A percentile compares a stretch with the other conserved stretches of the same genome.
phyloP scores from a whole-genome alignment of 116 monocot species.

The Posidonia oceanica region DNA sequence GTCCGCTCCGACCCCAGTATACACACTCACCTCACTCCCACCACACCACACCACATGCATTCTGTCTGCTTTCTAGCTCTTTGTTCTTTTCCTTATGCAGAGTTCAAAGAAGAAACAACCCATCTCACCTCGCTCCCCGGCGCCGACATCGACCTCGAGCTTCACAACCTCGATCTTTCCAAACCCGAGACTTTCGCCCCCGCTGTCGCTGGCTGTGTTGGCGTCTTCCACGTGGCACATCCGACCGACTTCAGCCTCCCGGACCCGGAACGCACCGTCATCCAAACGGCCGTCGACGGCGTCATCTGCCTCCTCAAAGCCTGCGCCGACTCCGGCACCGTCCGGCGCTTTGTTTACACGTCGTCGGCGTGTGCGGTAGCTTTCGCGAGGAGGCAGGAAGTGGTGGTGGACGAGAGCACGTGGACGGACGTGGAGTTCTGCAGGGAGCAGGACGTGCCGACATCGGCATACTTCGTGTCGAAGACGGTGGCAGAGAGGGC shows the following conservation, averaged over 20 bases:
- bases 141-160: too few species aligned
- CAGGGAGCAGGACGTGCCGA: neutral
- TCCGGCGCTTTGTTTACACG: neutral
- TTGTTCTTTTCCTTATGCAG: too few species aligned
- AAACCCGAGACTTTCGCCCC: too few species aligned
- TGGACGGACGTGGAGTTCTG: constrained; percentile 6
- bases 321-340: too few species aligned
- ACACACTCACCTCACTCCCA: too few species aligned
- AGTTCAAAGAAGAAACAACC: too few species aligned
- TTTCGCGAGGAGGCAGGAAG: neutral
- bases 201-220: too few species aligned
- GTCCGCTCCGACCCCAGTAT: too few species aligned
- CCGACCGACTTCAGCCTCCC: neutral
- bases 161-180: too few species aligned
- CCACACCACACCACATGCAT: too few species aligned
- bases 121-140: too few species aligned
- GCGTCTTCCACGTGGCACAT: neutral
- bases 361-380: neutral
- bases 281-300: neutral
- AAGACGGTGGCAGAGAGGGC: constrained; percentile 6
- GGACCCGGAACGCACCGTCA: constrained; percentile 1
- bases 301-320: neutral
- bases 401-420: constrained; percentile 5
- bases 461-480: neutral
- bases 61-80: too few species aligned